These are phyloP conservation scores for Podila minutissima DNA, from an alignment of 192 early-diverging fungal genomes.

Conservation along the genomic window DNA sequence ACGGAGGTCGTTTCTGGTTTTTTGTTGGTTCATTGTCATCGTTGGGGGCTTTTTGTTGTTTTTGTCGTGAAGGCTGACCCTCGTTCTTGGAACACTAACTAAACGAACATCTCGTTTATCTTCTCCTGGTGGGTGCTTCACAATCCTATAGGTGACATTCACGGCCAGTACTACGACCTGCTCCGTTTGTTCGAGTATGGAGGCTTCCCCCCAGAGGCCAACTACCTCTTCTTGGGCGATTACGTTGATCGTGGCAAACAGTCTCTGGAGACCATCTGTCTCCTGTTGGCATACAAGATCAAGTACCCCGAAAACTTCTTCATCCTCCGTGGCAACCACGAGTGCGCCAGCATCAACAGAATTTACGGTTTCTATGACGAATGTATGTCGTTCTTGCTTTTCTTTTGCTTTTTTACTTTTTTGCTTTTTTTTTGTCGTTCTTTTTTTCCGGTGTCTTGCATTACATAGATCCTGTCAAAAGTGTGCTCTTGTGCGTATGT, in stretches of 20 bases:
- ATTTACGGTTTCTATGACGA: slow-evolving; percentile 99
- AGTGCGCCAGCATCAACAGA: slow-evolving; percentile 94
- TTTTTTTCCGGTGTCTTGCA: neutral
- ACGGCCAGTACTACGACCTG: slow-evolving; percentile 98
- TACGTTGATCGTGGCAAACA: slow-evolving; percentile 99
- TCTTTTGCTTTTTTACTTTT: slow-evolving; percentile 46
- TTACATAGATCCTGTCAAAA: neutral
- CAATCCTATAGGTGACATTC: slow-evolving; percentile 66
- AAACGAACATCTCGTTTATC: too few relatives aligned
- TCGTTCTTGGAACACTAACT: too few relatives aligned
- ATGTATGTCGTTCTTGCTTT: slow-evolving; percentile 40
- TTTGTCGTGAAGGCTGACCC: too few relatives aligned
- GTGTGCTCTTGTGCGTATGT: neutral
- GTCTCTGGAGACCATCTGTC: slow-evolving; percentile 96
- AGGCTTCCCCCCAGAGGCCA: slow-evolving; percentile 95
- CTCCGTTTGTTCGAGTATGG: slow-evolving; percentile 96
- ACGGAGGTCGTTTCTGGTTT: neutral
- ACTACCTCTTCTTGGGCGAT: slow-evolving; percentile 97
- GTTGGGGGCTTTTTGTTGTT: neutral
- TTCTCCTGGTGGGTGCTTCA: too few relatives aligned
- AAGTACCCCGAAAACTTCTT: slow-evolving; percentile 99
- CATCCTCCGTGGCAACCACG: slow-evolving; percentile 98
- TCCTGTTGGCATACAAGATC: slow-evolving; percentile 98
- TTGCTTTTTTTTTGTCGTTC: neutral
- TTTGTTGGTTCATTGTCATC: neutral